Base-by-base conservation (phyloP, 768 basidiomycete genomes). In the Suillus clintonianus region DNA sequence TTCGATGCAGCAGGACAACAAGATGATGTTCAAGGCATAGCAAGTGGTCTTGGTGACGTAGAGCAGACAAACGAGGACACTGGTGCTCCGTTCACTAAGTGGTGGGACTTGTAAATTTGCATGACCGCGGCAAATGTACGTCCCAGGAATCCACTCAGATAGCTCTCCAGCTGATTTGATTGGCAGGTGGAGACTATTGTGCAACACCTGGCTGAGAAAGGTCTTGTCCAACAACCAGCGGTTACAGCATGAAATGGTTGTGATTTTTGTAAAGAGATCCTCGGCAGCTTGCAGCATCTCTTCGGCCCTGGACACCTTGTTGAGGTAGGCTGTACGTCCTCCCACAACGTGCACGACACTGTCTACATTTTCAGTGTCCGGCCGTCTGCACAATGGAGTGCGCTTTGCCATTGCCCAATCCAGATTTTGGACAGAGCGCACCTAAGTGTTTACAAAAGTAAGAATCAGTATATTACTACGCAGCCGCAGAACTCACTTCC, bases 21-120 rank as follows among this genome's bases (percentile, higher is more conserved):
- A 64, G 94, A 96, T 63, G 90, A 92, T 65, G 93, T 93, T 0
- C 94, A 96, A 76, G 95, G 94, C 7, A 97, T 97, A 69, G 96
- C 94, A 8, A 95, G 95, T 51, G 95, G 95, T 47, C 79, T 97
- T 64, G 95, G 95, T 41, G 94, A 96, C 59, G 87, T 86, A 45
- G 89, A 92, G 63, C 92, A 92, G 72, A 90, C 88, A 63, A 90
- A 85, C 39, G 92, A 95, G 71, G 92, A 98, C 67, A 92, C 94
- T 9, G 92, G 91, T 0, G 90, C 92, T 7, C 89, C 90, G 6
- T 92, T 92, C 77, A 98, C 95, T 1, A 96, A 97, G 78, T 85
- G 92, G 61, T 99, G 97, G 97, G 97, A 99, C 73, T 88, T 86
- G 72, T 91, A 96, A 72, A 98, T 98, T 72, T 86, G 94, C 67